Conservation (phyloP, 352 stramenopile species). For the Peronosclerospora sorghi region DNA sequence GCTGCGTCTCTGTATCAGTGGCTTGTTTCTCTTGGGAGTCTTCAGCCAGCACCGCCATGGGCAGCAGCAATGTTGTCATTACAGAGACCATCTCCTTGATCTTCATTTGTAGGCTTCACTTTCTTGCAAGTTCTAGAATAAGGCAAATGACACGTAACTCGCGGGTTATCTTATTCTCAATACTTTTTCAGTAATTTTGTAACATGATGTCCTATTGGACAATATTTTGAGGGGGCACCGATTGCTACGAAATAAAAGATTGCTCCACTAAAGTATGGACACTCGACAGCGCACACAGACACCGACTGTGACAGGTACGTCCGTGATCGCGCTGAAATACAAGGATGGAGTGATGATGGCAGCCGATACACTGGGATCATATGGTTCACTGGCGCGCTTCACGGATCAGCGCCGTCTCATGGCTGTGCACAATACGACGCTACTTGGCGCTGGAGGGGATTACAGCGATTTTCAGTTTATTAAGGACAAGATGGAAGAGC, state of each 20-base stretch:
- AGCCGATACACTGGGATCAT: conserved; percentile 95
- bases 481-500: conserved; percentile 88
- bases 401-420: conserved; percentile 87
- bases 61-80: conserved; percentile 33
- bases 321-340: conserved; percentile 94
- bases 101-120: conserved; percentile 38
- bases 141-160: conserved; percentile 2
- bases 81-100: conserved; percentile 30
- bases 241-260: conserved; percentile 20
- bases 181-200: conserved; percentile 1
- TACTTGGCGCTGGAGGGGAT: conserved; percentile 93
- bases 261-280: conserved; percentile 48
- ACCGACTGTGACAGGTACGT: conserved; percentile 97
- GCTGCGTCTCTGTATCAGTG: conserved; percentile 9
- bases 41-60: conserved; percentile 10
- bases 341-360: conserved; percentile 94
- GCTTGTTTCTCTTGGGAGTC: conserved; percentile 7
- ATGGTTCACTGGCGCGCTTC: conserved; percentile 96
- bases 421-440: conserved; percentile 84
- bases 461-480: conserved; percentile 97
- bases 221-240: conserved; percentile 6
- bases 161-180: not conserved
- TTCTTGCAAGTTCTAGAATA: conserved; percentile 10
- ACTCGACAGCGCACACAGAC: conserved; percentile 76
- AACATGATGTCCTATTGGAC: conserved; percentile 3